These are phyloP conservation scores for Globisporangium alternatum DNA, from an alignment of 352 stramenopile species.

Conservation along the genomic window DNA sequence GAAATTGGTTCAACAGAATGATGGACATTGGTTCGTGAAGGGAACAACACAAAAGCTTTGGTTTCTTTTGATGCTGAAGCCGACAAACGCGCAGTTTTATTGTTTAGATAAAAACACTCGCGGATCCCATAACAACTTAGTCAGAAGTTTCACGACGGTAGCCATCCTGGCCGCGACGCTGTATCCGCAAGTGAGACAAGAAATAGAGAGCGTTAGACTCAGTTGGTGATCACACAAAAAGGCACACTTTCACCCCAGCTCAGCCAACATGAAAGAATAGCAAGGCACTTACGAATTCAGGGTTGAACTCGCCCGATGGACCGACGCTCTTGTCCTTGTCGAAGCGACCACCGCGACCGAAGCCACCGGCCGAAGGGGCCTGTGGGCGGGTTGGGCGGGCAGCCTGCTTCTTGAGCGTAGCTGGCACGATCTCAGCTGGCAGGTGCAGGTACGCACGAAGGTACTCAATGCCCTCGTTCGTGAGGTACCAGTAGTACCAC, in stretches of 20 bases:
- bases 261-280: neutral
- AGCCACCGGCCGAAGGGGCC: constrained; percentile 67
- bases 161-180: constrained; percentile 79
- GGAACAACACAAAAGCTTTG: neutral
- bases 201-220: neutral
- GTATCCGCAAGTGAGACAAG: constrained; percentile 7
- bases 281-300: constrained; percentile 73
- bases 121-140: constrained; percentile 42
- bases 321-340: constrained; percentile 90
- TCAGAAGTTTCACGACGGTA: constrained; percentile 86
- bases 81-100: constrained; percentile 79
- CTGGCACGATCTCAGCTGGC: constrained; percentile 97
- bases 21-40: neutral
- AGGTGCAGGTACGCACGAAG: constrained; percentile 97
- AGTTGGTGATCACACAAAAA: constrained; percentile 4
- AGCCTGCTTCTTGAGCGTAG: constrained; percentile 97
- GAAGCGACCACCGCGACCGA: constrained; percentile 76
- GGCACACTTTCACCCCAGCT: neutral
- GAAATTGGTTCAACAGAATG: neutral
- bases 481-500: constrained; percentile 99
- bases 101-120: constrained; percentile 56
- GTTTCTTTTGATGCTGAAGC: constrained; percentile 26
- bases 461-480: constrained; percentile 99
- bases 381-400: constrained; percentile 78
- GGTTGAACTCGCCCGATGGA: constrained; percentile 86